These are phyloP conservation scores for Acanthamoeba royreba DNA, from an alignment of 208 protist species.

Conservation along the genomic window DNA sequence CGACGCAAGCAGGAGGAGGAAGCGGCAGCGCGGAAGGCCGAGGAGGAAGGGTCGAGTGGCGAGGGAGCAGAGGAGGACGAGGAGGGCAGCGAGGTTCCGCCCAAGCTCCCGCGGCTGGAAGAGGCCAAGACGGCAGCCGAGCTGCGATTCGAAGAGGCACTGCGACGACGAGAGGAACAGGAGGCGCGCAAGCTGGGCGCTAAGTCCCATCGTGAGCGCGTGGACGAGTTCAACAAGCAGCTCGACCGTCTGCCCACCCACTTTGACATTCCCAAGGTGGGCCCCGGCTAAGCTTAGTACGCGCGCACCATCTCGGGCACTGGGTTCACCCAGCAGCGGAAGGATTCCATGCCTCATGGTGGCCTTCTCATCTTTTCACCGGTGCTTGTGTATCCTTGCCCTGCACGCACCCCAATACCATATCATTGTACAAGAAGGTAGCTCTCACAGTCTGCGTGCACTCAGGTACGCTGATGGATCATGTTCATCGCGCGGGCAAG, in stretches of 20 bases:
- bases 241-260: background rate
- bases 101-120: background rate
- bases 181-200: background rate
- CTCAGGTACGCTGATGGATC: too few species aligned
- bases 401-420: too few species aligned
- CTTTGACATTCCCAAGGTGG: slow-evolving; percentile 20
- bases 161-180: background rate
- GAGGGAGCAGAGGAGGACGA: background rate
- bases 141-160: background rate
- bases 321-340: too few species aligned
- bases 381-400: too few species aligned
- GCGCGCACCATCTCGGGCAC: too few species aligned
- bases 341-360: too few species aligned
- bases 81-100: background rate
- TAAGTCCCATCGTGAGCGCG: background rate
- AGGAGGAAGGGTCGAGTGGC: background rate
- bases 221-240: background rate
- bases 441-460: too few species aligned
- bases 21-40: background rate
- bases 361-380: too few species aligned
- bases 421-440: too few species aligned
- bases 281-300: background rate
- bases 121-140: background rate
- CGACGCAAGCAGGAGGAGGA: background rate
- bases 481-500: too few species aligned